A percentile compares a stretch with the other conserved stretches of the same genome.
These are phyloP conservation scores for Piedraia hortae DNA, from an alignment of 2,329 filamentous ascomycete genomes.

Conservation along the genomic window DNA sequence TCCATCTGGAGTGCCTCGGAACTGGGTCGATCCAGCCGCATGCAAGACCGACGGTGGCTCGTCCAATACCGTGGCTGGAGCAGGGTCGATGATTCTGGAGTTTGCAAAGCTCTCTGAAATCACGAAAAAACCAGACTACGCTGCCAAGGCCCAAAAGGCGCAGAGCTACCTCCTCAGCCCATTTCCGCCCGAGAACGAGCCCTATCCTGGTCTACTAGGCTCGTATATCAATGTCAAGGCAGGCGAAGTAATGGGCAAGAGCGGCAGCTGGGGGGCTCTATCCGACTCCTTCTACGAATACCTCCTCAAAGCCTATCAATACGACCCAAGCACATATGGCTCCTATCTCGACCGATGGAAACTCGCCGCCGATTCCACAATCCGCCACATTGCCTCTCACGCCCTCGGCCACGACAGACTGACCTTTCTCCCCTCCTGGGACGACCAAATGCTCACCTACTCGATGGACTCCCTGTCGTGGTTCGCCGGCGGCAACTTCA, in stretches of 20 bases:
- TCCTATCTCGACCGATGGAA: slow-evolving; percentile 10
- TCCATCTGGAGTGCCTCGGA: slow-evolving; percentile 5
- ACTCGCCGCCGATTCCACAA: slow-evolving; percentile 10
- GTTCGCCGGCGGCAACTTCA: slow-evolving; percentile 12
- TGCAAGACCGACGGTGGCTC: slow-evolving; percentile 7
- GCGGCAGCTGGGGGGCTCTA: slow-evolving; percentile 10
- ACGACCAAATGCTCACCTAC: slow-evolving; percentile 4
- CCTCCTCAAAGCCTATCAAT: slow-evolving; percentile 12
- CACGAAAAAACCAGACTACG: slow-evolving; percentile 6
- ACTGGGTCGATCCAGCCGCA: slow-evolving; percentile 6
- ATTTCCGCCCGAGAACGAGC: slow-evolving; percentile 4
- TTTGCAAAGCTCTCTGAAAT: slow-evolving; percentile 7
- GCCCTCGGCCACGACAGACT: slow-evolving; percentile 10
- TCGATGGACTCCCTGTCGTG: slow-evolving; percentile 9
- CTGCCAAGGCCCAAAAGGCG: slow-evolving; percentile 4
- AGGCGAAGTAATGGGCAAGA: slow-evolving; percentile 7
- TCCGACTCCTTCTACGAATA: slow-evolving; percentile 10
- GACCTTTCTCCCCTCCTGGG: slow-evolving; percentile 9
- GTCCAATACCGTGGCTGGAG: slow-evolving; percentile 5
- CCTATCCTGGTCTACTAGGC: slow-evolving; percentile 10
- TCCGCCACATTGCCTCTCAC: slow-evolving; percentile 8
- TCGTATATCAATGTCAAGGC: slow-evolving; percentile 7
- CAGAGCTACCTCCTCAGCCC: slow-evolving; percentile 6
- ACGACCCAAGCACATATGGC: slow-evolving; percentile 8
- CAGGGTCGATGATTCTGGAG: slow-evolving; percentile 7